These are phyloP conservation scores for Calonectria leucothoes DNA, from an alignment of 2,329 filamentous ascomycete species.

Conservation along the genomic window DNA sequence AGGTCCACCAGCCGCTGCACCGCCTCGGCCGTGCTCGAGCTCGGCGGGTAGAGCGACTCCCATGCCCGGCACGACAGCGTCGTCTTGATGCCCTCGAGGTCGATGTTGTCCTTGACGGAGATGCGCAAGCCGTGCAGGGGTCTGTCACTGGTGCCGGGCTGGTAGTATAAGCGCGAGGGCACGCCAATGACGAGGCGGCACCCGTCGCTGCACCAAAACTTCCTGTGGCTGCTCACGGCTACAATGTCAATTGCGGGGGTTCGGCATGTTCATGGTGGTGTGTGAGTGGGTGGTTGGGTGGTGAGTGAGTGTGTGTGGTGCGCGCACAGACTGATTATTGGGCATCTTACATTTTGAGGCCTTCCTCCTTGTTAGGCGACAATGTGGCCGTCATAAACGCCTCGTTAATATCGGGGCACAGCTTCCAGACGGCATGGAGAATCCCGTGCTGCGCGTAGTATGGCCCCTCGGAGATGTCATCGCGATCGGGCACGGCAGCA, in stretches of 20 bases:
- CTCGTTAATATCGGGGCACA: background rate
- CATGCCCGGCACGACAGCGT: constrained; percentile 66
- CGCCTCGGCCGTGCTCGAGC: constrained; percentile 58
- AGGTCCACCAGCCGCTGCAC: constrained; percentile 67
- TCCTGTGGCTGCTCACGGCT: background rate
- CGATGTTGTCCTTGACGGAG: constrained; percentile 67
- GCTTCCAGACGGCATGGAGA: background rate
- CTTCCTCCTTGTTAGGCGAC: background rate
- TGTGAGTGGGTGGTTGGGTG: background rate
- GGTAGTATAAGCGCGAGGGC: background rate
- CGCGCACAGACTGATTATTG: background rate
- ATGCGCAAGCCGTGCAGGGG: background rate
- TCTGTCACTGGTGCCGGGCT: background rate
- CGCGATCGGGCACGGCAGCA: background rate
- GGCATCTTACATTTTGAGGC: background rate
- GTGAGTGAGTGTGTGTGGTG: background rate
- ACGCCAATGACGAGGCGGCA: background rate
- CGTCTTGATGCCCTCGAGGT: constrained; percentile 63
- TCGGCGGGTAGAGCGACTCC: constrained; percentile 61
- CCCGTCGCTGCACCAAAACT: background rate
- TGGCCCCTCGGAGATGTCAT: background rate
- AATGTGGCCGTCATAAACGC: background rate
- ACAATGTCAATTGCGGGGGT: background rate
- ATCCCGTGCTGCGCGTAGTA: background rate
- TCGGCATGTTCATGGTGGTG: background rate